phyloP scores from a whole-genome alignment of 345 rosid genomes.

The Carallia pectinifolia region DNA sequence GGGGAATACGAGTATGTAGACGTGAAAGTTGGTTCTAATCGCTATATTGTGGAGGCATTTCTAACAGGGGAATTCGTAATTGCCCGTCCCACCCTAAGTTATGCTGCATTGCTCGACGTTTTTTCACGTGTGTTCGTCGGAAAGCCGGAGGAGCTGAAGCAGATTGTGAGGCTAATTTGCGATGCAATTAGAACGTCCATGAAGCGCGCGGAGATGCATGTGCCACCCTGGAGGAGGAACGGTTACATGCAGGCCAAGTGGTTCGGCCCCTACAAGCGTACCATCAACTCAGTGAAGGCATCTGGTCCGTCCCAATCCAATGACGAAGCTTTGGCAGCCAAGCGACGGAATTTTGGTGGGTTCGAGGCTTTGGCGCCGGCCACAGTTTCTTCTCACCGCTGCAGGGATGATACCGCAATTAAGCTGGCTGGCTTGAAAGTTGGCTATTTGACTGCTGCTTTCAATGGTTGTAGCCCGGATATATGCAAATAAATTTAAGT shows the following conservation, averaged over 20 bases:
- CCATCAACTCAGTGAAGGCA: slow-evolving; percentile 27
- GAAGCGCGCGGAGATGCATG: slow-evolving; percentile 39
- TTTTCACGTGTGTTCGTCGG: slow-evolving; percentile 56
- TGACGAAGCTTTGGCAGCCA: neutral
- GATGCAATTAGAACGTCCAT: slow-evolving; percentile 52
- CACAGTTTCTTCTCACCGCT: slow-evolving; percentile 9
- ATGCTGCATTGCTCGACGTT: slow-evolving; percentile 36
- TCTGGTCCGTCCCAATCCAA: neutral
- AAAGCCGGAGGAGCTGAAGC: slow-evolving; percentile 51
- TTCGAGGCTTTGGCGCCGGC: slow-evolving; percentile 20
- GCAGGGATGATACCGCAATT: slow-evolving; percentile 21
- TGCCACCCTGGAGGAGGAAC: slow-evolving; percentile 87
- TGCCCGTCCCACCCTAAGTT: slow-evolving; percentile 58
- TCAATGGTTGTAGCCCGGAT: slow-evolving; percentile 5
- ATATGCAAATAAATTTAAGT: neutral
- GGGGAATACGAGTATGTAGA: slow-evolving; percentile 73
- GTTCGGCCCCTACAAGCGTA: slow-evolving; percentile 66
- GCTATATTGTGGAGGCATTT: slow-evolving; percentile 58
- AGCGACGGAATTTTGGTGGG: slow-evolving; percentile 18
- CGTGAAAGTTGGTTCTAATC: slow-evolving; percentile 38
- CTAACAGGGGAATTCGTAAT: slow-evolving; percentile 57
- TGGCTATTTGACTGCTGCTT: slow-evolving; percentile 35
- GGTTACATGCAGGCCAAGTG: slow-evolving; percentile 82
- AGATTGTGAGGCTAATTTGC: slow-evolving; percentile 64
- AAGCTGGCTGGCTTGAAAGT: slow-evolving; percentile 23